A percentile compares a stretch with the other conserved stretches of the same genome.
phyloP scores from a whole-genome alignment of 345 rosid genomes.

The Alliaria petiolata region DNA sequence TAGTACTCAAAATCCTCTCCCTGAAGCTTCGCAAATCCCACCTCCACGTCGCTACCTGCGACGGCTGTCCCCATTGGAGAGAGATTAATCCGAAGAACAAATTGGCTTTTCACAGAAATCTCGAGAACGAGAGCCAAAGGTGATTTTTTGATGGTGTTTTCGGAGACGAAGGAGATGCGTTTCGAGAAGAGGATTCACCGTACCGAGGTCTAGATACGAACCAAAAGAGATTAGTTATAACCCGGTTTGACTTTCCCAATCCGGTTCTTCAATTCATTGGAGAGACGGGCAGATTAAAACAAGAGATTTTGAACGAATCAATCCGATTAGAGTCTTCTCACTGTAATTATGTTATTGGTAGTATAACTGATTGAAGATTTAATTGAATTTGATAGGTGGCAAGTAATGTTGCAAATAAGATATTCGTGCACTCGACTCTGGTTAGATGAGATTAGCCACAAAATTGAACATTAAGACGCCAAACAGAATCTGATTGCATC shows the following conservation, averaged over 20 bases:
- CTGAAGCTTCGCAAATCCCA: slow-evolving; percentile 91
- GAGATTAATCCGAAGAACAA: background rate
- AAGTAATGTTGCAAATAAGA: background rate
- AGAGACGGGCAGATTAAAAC: background rate
- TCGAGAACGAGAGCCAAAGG: background rate
- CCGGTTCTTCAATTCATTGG: background rate
- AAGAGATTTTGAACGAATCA: too few species aligned
- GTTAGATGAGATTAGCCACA: background rate
- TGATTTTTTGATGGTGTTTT: background rate
- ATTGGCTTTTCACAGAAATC: background rate
- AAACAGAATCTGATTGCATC: too few species aligned
- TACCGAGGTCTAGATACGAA: background rate
- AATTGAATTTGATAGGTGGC: background rate
- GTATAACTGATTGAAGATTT: background rate
- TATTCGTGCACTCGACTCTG: background rate
- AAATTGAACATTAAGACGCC: background rate
- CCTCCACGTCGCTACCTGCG: slow-evolving; percentile 71
- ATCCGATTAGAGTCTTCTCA: too few species aligned
- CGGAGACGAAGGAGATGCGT: background rate
- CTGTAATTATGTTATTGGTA: background rate
- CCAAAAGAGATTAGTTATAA: background rate
- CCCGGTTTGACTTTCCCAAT: background rate
- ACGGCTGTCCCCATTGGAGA: background rate
- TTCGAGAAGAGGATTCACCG: background rate
- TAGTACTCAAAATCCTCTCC: slow-evolving; percentile 96